Evolutionary conservation across 345 rosid genomes (phyloP), one percentile per base, ranked within the genome.

Genomic region (Citrus australasica): DNA sequence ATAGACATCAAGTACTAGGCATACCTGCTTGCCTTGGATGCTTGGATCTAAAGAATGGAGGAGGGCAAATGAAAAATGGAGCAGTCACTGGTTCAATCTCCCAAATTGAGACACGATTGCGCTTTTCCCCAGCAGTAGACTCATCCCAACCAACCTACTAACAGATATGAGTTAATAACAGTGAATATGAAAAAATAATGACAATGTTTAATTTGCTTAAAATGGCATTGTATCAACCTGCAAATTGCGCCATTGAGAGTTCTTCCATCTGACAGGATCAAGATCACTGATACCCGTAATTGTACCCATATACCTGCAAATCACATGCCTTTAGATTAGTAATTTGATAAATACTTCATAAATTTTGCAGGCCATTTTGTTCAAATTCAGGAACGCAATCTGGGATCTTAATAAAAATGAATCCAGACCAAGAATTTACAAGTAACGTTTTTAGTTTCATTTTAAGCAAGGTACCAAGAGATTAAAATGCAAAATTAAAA

Each of bases 81-180:
- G 95, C 90, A 78, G 90, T 86, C 71, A 96, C 92, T 11, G 97
- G 99, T 83, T 94, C 99, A 62, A 94, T 94, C 73, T 96, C 98
- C 99, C 99, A 96, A 71, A 90, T 85, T 64, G 99, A 96, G 66
- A 92, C 98, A 76, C 95, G 93, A 60, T 84, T 87, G 9, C 90
- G 93, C 79, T 89, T 87, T 81, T 96, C 98, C 58, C 93, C 97
- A 80, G 98, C 88, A 77, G 94, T 91, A 53, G 99, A 92, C 80
- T 96, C 99, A 82, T 96, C 99, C 99, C 99, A 96, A 58, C 99
- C 98, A 85, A 94, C 97, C 99, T 96, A 81, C 64, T 59, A 32
- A 74, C 80, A 35, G 24, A 78, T 13, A 82, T 22, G 67, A 5
- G 27, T 32, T 73, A 40, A 72, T 64, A 51, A 66, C n/a, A 73